Percentiles rank a stretch among this genome's conserved stretches.
Conservation (phyloP, 805 yeast species). For the Debaryomyces maramus region DNA sequence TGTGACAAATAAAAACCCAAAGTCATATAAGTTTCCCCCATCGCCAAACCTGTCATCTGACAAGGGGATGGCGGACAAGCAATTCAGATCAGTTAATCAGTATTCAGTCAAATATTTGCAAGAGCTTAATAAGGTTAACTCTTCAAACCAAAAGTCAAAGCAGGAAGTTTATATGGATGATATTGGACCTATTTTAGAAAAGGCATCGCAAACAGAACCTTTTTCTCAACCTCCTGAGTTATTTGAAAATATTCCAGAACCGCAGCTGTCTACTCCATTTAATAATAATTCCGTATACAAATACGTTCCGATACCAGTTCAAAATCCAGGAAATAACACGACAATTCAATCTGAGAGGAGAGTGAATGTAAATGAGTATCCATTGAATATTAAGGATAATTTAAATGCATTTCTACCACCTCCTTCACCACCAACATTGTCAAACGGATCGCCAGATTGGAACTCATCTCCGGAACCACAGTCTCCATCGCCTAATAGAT, state of each 20-base stretch:
- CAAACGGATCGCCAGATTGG: slow-evolving; percentile 38
- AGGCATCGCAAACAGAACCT: background rate
- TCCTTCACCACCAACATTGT: slow-evolving; percentile 33
- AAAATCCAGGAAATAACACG: slow-evolving; percentile 24
- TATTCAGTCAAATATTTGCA: slow-evolving; percentile 47
- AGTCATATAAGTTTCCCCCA: slow-evolving; percentile 59
- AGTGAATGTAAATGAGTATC: slow-evolving; percentile 4
- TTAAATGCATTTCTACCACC: slow-evolving; percentile 28
- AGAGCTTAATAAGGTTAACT: slow-evolving; percentile 16
- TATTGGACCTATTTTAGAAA: slow-evolving; percentile 31
- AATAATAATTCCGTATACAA: slow-evolving; percentile 13
- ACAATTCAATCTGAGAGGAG: slow-evolving; percentile 8
- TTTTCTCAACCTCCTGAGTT: background rate
- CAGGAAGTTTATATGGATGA: slow-evolving; percentile 30
- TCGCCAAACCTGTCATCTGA: slow-evolving; percentile 28
- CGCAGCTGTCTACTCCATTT: slow-evolving; percentile 7
- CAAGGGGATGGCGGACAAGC: background rate
- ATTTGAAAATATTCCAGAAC: background rate
- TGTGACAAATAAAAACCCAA: slow-evolving; percentile 47
- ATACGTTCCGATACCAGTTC: slow-evolving; percentile 44
- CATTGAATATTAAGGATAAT: slow-evolving; percentile 5
- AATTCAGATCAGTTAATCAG: slow-evolving; percentile 15
- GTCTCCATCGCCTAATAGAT: slow-evolving; percentile 30
- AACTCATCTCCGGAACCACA: slow-evolving; percentile 40
- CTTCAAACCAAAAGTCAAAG: background rate